Evolutionary conservation across 2,329 filamentous ascomycete species (phyloP), one percentile per base, ranked within the genome.

Genomic region (Sarocladium strictum): DNA sequence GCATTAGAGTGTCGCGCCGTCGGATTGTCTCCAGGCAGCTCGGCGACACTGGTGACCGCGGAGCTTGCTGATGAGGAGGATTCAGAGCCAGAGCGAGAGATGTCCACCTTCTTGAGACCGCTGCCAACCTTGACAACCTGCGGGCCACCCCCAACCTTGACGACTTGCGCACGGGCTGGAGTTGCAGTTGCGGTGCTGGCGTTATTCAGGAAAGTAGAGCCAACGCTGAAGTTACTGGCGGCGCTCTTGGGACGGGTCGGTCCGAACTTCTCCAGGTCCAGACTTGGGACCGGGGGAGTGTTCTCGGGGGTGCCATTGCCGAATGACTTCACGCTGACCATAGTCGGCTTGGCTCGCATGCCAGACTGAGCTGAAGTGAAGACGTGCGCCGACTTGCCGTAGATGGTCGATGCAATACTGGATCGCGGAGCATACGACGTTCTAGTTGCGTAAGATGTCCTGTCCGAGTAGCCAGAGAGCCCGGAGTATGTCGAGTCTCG

Each of bases 331-430:
- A 99, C 91, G 63, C 90, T 96, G 67, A 99, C 91, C 65, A 97
- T 86, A 33, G 90, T 92, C 10, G 94, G 90, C 71, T 94, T 95
- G 59, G 88, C 89, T 57, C 91, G 84, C 66, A 93, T 88, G 56
- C 90, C 88, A 64, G 54, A 51, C 37, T 94, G 90, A 1, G 91
- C 90, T 1, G 92, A 87, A 76, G 88, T 66, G 78, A 91, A 62
- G 35, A 96, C 83, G 53, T 96, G 84, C 15, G 90, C 91, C 64
- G 95, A 90, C 73, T 92, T 93, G 60, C 90, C 89, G 67, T 97
- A 97, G 53, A 96, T 90, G 19, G 93, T 97, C 1, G 92, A 96
- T 3, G 91, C 92, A 59, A 97, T 88, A 65, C 89, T 92, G 50
- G 81, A 85, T 55, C 84, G 79, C 32, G 80, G 79, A 2, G 79